Conservation (phyloP, 129 eudicot genomes). For the Logfia minima region DNA sequence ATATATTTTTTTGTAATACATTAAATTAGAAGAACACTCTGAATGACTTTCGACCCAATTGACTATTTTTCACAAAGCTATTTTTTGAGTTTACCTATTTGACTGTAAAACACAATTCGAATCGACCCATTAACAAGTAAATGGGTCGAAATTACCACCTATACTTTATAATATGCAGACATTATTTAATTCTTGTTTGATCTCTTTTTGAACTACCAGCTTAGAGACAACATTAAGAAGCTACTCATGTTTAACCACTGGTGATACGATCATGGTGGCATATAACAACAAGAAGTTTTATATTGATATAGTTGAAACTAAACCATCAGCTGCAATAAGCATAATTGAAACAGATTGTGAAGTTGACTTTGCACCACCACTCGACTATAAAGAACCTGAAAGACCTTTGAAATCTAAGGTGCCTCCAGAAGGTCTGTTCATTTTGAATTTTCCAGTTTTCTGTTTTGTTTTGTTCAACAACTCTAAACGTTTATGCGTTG, state of each 20-base stretch:
- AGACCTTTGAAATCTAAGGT: slow-evolving; percentile 28
- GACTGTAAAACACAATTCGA: background rate
- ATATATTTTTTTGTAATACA: background rate
- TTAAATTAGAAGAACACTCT: background rate
- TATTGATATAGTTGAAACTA: slow-evolving; percentile 72
- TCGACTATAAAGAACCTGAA: slow-evolving; percentile 81
- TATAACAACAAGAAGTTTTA: slow-evolving; percentile 78
- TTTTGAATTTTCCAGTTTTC: background rate
- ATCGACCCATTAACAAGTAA: background rate
- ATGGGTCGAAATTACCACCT: background rate
- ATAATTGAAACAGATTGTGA: slow-evolving; percentile 83
- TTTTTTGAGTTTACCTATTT: background rate
- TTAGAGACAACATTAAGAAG: slow-evolving; percentile 69
- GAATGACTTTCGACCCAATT: background rate
- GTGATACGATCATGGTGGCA: slow-evolving; percentile 78
- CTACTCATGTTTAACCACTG: slow-evolving; percentile 74
- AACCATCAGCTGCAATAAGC: slow-evolving; percentile 66
- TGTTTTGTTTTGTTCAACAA: background rate
- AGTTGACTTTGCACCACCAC: slow-evolving; percentile 85
- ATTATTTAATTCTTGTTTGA: background rate
- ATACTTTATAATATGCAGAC: background rate
- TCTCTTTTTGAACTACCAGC: slow-evolving; percentile 36
- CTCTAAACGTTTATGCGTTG: slow-evolving; percentile 9
- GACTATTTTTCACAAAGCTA: background rate
- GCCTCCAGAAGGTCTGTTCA: slow-evolving; percentile 50